Base-by-base conservation (phyloP, 495 filamentous ascomycete species). In the Wilcoxina mikolae region DNA sequence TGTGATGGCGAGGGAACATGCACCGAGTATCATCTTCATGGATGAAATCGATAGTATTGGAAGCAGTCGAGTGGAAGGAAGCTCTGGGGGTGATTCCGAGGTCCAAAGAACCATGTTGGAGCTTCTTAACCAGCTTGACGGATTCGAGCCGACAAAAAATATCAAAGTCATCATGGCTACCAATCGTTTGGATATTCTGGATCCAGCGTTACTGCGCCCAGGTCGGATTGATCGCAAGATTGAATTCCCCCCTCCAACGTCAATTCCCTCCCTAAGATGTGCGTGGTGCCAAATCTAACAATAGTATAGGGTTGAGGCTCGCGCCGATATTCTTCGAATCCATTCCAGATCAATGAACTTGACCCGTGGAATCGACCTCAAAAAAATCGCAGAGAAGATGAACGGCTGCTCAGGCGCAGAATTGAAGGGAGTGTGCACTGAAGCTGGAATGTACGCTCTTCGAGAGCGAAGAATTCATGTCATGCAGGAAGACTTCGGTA, bases 91-190 rank as follows among this genome's bases (percentile, higher is more conserved):
- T 63, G 91, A 99, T 66, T 94, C 88, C n/a, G 91, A 99, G 70
- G 91, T 99, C 54, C 91, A 99, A 70, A 83, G 91, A 53, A 99
- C 93, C n/a, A 96, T 99, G 88, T 68, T 98, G 67, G 91, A 98
- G 67, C 77, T 98, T 48, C 78, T 98, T 54, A 99, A 99, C 70
- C 91, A 99, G 73, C 79, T 99, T 33, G 91, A 99, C 65, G 91
- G 91, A 9, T 99, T 99, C 69, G 93, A 96, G 71, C 91, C 90
- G 0, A 96, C 91, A n/a, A 95, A 96, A 73, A 95, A 95, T 69
- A 96, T 99, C 78, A 99, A 99, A 69, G 90, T 99, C 66, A 90
- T 99, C 71, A 96, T 96, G 91, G 91, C 91, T 20, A 99, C 91
- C 12, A 99, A 99, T 69, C 83, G 91, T 66, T 76, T 96, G 43